Base-by-base conservation (phyloP, 2,329 filamentous ascomycete genomes). In the Claviceps spartinae region DNA sequence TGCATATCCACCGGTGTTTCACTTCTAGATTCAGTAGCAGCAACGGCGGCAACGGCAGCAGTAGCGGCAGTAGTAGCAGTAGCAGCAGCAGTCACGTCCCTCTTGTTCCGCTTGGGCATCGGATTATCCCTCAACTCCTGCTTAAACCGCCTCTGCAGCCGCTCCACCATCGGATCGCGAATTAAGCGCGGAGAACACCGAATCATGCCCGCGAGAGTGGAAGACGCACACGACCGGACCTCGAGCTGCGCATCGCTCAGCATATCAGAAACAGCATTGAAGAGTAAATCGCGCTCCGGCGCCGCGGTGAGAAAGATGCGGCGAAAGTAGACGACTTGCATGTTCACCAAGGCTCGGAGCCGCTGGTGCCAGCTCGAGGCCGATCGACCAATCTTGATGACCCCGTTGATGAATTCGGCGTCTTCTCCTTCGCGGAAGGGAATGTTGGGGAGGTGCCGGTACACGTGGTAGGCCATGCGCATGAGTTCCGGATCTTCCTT, bases 251-350 rank as follows among this genome's bases (percentile, higher is more conserved):
- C 66, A 62, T 98, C 93, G 55, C 86, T 81, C 6, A 98, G 78
- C 94, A 98, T 98, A 59, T 85, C 86, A 42, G 90, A 88, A n/a
- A 98, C 90, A 52, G 90, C 94, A 45, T 85, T 83, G 64, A 97
- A 95, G 16, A 98, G 79, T 37, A 81, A 78, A 59, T 88, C 78
- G 51, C 93, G 86, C 65, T 95, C 85, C 7, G 77, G 70, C 6
- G 78, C 73, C 36, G 82, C 79, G 58, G 94, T 86, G 30, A 97
- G 73, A 74, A 98, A 98, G 40, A 98, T 78, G 26, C 91, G 86
- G 49, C 93, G 85, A 80, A 97, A 98, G 73, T 96, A 98, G 60
- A 98, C 85, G 57, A 97, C 91, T 63, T 98, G 94, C 75, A 98
- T 96, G 69, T 97, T 97, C 70, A 98, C 90, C 59, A 98, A 80